These are phyloP conservation scores for Jamesozyma rosinii DNA, from an alignment of 805 yeast genomes.

Conservation along the genomic window DNA sequence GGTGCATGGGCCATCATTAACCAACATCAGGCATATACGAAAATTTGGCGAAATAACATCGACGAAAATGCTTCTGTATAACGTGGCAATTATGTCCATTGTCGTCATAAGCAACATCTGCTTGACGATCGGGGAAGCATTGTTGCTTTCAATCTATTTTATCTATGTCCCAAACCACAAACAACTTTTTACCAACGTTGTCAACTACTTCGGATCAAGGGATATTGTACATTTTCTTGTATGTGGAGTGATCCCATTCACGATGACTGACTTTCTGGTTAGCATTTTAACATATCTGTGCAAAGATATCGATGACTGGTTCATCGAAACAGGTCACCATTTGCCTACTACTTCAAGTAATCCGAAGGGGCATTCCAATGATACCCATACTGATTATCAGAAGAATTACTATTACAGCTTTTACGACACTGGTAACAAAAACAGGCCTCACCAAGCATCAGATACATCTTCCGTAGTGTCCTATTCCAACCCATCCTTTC, in stretches of 20 bases:
- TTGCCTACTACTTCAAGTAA: neutral
- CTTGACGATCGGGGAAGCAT: slow-evolving; percentile 28
- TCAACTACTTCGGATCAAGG: slow-evolving; percentile 30
- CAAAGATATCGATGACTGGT: slow-evolving; percentile 16
- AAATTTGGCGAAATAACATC: slow-evolving; percentile 9
- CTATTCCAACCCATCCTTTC: neutral
- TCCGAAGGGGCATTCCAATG: neutral
- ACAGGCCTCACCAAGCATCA: neutral
- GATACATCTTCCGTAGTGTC: neutral
- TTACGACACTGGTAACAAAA: neutral
- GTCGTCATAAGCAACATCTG: slow-evolving; percentile 15
- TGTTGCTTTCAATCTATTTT: slow-evolving; percentile 34
- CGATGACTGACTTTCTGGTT: slow-evolving; percentile 13
- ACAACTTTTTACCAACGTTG: slow-evolving; percentile 24
- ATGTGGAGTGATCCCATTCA: slow-evolving; percentile 28
- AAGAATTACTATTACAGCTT: neutral
- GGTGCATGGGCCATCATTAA: neutral
- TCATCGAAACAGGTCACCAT: neutral
- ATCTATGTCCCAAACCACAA: slow-evolving; percentile 33
- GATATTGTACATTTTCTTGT: slow-evolving; percentile 25
- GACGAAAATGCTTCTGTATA: slow-evolving; percentile 7
- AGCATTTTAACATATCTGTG: slow-evolving; percentile 19
- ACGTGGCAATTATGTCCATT: slow-evolving; percentile 8
- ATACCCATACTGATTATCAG: neutral
- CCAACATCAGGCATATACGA: neutral